These are phyloP conservation scores for Akanthomyces dipterigenus DNA, from an alignment of 2,329 filamentous ascomycete genomes.

Conservation along the genomic window DNA sequence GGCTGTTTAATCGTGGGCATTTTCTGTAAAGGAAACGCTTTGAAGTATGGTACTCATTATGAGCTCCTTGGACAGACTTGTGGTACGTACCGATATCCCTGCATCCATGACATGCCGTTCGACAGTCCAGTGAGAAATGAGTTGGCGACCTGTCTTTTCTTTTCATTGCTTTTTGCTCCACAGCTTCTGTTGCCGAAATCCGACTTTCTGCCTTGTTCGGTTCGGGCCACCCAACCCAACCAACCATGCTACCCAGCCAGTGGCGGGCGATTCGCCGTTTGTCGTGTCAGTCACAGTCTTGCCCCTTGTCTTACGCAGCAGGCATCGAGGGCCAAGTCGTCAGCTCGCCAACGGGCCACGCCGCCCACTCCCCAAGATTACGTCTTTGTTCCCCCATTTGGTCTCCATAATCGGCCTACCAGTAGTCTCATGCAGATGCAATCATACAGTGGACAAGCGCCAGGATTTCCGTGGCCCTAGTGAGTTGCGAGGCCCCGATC, in stretches of 20 bases:
- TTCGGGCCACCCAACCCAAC: not conserved
- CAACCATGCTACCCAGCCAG: too few relatives aligned
- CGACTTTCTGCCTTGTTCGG: not conserved
- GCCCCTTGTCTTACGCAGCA: not conserved
- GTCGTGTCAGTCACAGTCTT: not conserved
- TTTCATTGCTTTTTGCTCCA: too few relatives aligned
- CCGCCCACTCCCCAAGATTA: not conserved
- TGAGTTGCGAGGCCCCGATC: not conserved
- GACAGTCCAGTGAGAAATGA: too few relatives aligned
- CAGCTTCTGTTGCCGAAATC: not conserved
- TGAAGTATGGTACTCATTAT: too few relatives aligned
- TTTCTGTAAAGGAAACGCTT: too few relatives aligned
- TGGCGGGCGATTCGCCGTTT: not conserved
- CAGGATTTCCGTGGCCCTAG: not conserved
- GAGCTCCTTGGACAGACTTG: too few relatives aligned
- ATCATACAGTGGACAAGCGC: not conserved
- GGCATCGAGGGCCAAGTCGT: not conserved
- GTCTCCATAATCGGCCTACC: not conserved
- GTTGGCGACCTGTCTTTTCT: too few relatives aligned
- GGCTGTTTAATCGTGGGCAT: too few relatives aligned
- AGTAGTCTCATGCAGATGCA: slow-evolving; percentile 7
- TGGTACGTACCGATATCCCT: too few relatives aligned
- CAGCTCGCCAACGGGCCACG: not conserved
- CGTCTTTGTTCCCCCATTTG: not conserved
- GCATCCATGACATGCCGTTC: too few relatives aligned